Conservation (phyloP, 1,139 yeast genomes). For the Debaryomyces coudertii region DNA sequence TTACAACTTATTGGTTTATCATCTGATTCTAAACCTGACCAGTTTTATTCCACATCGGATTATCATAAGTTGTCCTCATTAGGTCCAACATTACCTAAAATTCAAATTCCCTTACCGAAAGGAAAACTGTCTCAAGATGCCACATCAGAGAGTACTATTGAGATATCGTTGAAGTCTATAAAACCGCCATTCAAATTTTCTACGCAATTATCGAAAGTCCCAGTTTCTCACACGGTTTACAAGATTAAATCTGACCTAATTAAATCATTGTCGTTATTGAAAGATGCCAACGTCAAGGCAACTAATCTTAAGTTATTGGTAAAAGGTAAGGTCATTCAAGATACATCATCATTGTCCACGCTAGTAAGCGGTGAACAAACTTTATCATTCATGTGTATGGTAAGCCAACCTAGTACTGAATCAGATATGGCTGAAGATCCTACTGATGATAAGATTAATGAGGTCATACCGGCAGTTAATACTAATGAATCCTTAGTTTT, state of each 20-base stretch:
- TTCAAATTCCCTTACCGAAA: constrained; percentile 33
- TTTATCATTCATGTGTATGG: constrained; percentile 42
- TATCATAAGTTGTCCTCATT: constrained; percentile 37
- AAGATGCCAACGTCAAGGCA: constrained; percentile 29
- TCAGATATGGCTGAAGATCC: constrained; percentile 10
- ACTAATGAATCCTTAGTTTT: constrained; percentile 20
- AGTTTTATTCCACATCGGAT: constrained; percentile 36
- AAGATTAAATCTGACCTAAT: constrained; percentile 38
- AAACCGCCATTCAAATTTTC: constrained; percentile 49
- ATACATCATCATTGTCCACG: constrained; percentile 32
- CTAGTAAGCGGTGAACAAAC: constrained; percentile 24
- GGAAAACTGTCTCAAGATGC: neutral
- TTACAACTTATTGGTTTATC: constrained; percentile 37
- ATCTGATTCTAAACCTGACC: constrained; percentile 25
- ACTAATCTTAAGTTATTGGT: constrained; percentile 41
- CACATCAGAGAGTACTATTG: constrained; percentile 12
- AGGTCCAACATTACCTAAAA: constrained; percentile 47
- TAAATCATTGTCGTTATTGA: constrained; percentile 27
- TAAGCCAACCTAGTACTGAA: constrained; percentile 15
- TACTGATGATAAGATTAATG: constrained; percentile 11
- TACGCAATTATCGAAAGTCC: constrained; percentile 26
- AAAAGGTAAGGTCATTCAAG: constrained; percentile 50
- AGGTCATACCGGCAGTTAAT: constrained; percentile 21
- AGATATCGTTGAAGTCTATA: constrained; percentile 42
- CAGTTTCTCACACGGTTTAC: constrained; percentile 34